Base-by-base conservation (phyloP, 2,329 filamentous ascomycete genomes). In the Neofusicoccum ribis region DNA sequence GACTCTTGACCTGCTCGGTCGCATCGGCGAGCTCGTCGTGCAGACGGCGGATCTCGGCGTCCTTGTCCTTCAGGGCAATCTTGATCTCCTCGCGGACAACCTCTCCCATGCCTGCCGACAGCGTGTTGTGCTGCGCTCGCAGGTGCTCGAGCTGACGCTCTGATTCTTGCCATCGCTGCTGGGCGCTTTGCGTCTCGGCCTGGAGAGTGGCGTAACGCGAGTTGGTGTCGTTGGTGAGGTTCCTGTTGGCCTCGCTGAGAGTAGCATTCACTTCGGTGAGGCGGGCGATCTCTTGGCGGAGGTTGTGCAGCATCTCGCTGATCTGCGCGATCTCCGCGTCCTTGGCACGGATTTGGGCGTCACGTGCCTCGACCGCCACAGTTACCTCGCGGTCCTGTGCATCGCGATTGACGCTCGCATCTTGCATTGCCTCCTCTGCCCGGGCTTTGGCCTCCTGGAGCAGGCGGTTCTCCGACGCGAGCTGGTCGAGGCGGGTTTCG, bases 311-410 rank as follows among this genome's bases (percentile, higher is more conserved):
- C 67, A 91, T 91, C 69, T 88, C 88, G 76, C 88, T 90, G 70
- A 97, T 86, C 70, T 89, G 85, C 69, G 91, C 90, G 76, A 99
- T 95, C 80, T 98, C 91, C 69, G 87, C 87, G 76, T 97, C 92
- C 71, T 91, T 91, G 73, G 96, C 91, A 64, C 89, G 88, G 63
- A 98, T 81, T 69, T 89, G 85, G 65, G 86, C 84, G 69, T 90
- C 87, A 74, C 89, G 86, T 74, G 87, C 85, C 67, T 91, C 80
- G 46, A 89, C 79, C 11, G 84, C 83, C 70, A 86, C 83, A 59
- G 77, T 74, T 31, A 82, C 73, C 0, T 78, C 73, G 50, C 80
- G 76, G 27, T 31, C 27, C 27, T 31, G 27, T 31, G 27, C 27
- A 67, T 82, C 80, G 67, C 83, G 83, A 63, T 84, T 82, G 67